Evolutionary conservation across 2,329 filamentous ascomycete species (phyloP), one percentile per base, ranked within the genome.

Genomic region (Arthrocladium fulminans): DNA sequence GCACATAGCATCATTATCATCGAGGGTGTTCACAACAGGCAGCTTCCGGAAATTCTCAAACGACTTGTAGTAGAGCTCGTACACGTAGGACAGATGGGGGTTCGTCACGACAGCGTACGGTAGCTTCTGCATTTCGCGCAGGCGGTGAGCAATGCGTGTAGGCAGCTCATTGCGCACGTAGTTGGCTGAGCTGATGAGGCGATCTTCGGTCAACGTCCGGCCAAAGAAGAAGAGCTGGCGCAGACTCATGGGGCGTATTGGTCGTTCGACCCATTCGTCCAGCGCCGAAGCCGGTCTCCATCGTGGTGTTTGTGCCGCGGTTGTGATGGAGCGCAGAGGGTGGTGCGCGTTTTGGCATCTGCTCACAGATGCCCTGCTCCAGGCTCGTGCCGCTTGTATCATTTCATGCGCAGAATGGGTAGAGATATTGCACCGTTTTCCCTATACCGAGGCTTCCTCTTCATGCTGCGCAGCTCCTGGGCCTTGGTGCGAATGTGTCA

Each of bases 71-170:
- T 98, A 98, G 5, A 96, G 76, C 64, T 97, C 88, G 69, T 98
- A 98, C 27, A 97, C 92, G 56, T 94, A 83, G 63, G 86, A 88
- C 54, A 98, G 86, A 65, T 98, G 88, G 5, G 81, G 81, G 61
- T 98, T 98, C n/a, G 86, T 89, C 41, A 97, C 87, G 47, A 97
- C 90, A 30, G 92, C 86, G 63, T 95, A 98, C 15, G 92, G 92
- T 34, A 98, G 75, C 54, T 86, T 89, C 67, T 98, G 92, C 79
- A 98, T 97, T 65, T 98, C 90, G 51, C 94, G 87, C 54, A 98
- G 82, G 27, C 92, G 86, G 67, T 98, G 92, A 15, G 90, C 88
- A 57, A 97, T 80, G 58, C 88, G 90, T 5, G 86, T 92, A 5
- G 90, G 90, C 45, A 98, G 78, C 71, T 98, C 92, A 3, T 88